Conservation (phyloP, 768 basidiomycete genomes). For the Xerocomellus amylosporus region DNA sequence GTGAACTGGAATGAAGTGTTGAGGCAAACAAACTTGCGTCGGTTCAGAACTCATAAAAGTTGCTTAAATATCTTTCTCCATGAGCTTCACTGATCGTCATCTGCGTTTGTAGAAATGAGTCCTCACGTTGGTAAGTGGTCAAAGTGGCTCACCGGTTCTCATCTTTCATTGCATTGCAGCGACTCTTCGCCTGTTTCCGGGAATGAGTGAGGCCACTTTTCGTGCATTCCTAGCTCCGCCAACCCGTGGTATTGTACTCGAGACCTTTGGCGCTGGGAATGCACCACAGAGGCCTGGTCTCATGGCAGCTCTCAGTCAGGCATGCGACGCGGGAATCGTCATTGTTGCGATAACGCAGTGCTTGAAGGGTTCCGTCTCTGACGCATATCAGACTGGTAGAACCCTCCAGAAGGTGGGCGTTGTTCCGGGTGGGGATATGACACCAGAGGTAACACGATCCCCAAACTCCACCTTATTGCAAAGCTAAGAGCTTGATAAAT, state of each 20-base stretch:
- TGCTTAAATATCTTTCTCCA: not conserved
- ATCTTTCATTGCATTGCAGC: slow-evolving; percentile 43
- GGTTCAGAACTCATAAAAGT: slow-evolving; percentile 84
- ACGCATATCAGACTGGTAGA: slow-evolving; percentile 78
- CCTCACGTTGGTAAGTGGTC: slow-evolving; percentile 68
- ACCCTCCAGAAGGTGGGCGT: slow-evolving; percentile 71
- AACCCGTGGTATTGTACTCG: slow-evolving; percentile 78
- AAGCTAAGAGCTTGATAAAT: slow-evolving; percentile 1
- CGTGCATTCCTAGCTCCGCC: slow-evolving; percentile 74
- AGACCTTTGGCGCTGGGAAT: slow-evolving; percentile 93
- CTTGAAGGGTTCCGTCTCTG: slow-evolving; percentile 78
- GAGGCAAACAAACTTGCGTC: slow-evolving; percentile 72
- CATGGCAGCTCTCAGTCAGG: slow-evolving; percentile 71
- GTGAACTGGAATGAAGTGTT: slow-evolving; percentile 90
- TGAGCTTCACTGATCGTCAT: slow-evolving; percentile 10
- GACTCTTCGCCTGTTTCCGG: slow-evolving; percentile 82
- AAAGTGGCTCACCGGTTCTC: not conserved
- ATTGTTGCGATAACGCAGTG: slow-evolving; percentile 94
- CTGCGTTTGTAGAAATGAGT: slow-evolving; percentile 58
- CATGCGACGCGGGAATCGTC: slow-evolving; percentile 78
- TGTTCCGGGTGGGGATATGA: slow-evolving; percentile 88
- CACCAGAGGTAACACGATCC: slow-evolving; percentile 68
- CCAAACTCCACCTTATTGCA: not conserved
- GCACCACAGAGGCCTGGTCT: slow-evolving; percentile 81
- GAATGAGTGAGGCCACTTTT: slow-evolving; percentile 73